Evolutionary conservation across 805 yeast genomes (phyloP), one percentile per base, ranked within the genome.

Genomic region (Naumovozyma dairenensis): DNA sequence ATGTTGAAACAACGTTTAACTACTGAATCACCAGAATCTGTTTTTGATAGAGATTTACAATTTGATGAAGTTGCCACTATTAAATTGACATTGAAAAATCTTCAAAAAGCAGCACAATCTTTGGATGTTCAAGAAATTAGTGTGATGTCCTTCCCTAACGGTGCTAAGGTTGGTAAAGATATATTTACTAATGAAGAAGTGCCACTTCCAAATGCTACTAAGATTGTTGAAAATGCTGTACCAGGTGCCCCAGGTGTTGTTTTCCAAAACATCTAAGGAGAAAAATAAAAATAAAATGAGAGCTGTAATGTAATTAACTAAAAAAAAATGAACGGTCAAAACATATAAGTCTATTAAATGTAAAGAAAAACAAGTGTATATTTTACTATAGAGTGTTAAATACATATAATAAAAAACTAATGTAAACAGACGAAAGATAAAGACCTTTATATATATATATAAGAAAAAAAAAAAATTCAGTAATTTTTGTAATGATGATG

Each of bases 241-340:
- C 98, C 98, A 31, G 97, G 97, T 40, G 72, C 73, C 46, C 97
- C 98, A 25, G 96, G 94, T 51, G 75, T 89, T 51, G 60, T 76
- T 42, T 69, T 89, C 43, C 73, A 65, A 46, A 87, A 87, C 60
- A 53, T 79, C 30, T 70, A 63, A 45, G 32, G 16, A 13, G 29
- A 17, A 17, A 21, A 16, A 14, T n/a, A n/a, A n/a, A n/a, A n/a
- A n/a, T n/a, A n/a, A n/a, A n/a, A n/a, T n/a, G n/a, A n/a, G n/a
- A n/a, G n/a, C n/a, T n/a, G n/a, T n/a, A n/a, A n/a, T n/a, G n/a
- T n/a, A n/a, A n/a, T n/a, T n/a, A n/a, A n/a, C n/a, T n/a, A n/a
- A n/a, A n/a, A n/a, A n/a, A n/a, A n/a, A n/a, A n/a, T n/a, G n/a
- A n/a, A n/a, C n/a, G n/a, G n/a, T n/a, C n/a, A n/a, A n/a, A n/a